A percentile compares a stretch with the other conserved stretches of the same genome.
phyloP scores from a whole-genome alignment of 495 filamentous ascomycete species.

The Bacidia rubella region DNA sequence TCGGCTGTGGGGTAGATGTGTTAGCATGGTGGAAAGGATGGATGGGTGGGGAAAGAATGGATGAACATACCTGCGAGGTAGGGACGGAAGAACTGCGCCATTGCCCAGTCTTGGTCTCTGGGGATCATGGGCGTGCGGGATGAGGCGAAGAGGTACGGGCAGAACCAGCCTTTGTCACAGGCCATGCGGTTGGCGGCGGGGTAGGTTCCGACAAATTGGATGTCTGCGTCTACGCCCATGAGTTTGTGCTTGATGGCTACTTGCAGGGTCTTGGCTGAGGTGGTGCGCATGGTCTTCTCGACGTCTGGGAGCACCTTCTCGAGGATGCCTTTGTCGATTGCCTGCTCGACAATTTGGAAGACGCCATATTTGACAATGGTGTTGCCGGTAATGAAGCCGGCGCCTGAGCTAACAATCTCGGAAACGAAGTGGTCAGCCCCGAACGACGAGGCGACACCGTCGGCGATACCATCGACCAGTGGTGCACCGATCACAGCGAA shows the following conservation, averaged over 20 bases:
- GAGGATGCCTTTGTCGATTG: slow-evolving; percentile 29
- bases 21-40: background rate
- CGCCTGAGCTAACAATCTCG: slow-evolving; percentile 24
- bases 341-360: slow-evolving; percentile 30
- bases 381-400: slow-evolving; percentile 20
- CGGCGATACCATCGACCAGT: slow-evolving; percentile 21
- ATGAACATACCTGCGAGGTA: slow-evolving; percentile 21
- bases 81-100: slow-evolving; percentile 28
- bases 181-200: slow-evolving; percentile 17
- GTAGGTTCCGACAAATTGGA: slow-evolving; percentile 15
- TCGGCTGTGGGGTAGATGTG: slow-evolving; percentile 16
- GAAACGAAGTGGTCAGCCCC: slow-evolving; percentile 25
- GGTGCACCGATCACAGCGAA: slow-evolving; percentile 25
- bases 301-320: slow-evolving; percentile 30
- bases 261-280: slow-evolving; percentile 26
- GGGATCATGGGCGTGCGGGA: slow-evolving; percentile 25
- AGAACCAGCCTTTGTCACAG: slow-evolving; percentile 30
- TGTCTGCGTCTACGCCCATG: slow-evolving; percentile 28
- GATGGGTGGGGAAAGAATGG: background rate
- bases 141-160: slow-evolving; percentile 28
- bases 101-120: slow-evolving; percentile 23
- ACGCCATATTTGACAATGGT: slow-evolving; percentile 26
- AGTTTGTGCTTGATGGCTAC: slow-evolving; percentile 31
- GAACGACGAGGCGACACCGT: slow-evolving; percentile 18
- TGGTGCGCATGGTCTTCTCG: slow-evolving; percentile 29